These are phyloP conservation scores for Aegilops umbellulata DNA, from an alignment of 176 grass and related monocot genomes.

Conservation along the genomic window DNA sequence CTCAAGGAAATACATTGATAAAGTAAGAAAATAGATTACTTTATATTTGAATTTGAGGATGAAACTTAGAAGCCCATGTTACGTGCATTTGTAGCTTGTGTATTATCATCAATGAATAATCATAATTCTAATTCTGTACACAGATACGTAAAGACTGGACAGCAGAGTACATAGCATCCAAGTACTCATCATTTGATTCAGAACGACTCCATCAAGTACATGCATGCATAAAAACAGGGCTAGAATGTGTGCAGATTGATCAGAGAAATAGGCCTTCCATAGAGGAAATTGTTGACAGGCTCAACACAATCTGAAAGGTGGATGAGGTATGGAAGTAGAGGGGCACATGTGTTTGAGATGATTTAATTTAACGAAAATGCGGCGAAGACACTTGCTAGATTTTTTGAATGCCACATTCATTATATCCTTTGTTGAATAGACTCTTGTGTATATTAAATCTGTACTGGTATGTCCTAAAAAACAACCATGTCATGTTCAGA, in stretches of 20 bases:
- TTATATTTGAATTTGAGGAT: not conserved
- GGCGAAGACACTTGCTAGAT: too few relatives aligned
- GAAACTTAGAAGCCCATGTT: not conserved
- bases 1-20: not conserved
- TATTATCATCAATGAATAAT: not conserved
- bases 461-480: too few relatives aligned
- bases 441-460: too few relatives aligned
- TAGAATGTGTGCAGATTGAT: not conserved
- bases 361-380: too few relatives aligned
- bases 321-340: too few relatives aligned
- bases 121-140: not conserved
- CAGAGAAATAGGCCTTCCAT: not conserved
- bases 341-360: too few relatives aligned
- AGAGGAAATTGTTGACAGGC: not conserved
- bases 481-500: too few relatives aligned
- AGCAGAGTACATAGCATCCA: not conserved
- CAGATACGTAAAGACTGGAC: constrained; percentile 15
- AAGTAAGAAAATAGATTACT: not conserved
- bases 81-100: not conserved
- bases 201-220: not conserved
- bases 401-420: too few relatives aligned
- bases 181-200: not conserved
- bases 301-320: not conserved
- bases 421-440: too few relatives aligned
- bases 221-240: not conserved